Conservation (phyloP, 169 alveolate genomes). For the Perkinsus olseni region DNA sequence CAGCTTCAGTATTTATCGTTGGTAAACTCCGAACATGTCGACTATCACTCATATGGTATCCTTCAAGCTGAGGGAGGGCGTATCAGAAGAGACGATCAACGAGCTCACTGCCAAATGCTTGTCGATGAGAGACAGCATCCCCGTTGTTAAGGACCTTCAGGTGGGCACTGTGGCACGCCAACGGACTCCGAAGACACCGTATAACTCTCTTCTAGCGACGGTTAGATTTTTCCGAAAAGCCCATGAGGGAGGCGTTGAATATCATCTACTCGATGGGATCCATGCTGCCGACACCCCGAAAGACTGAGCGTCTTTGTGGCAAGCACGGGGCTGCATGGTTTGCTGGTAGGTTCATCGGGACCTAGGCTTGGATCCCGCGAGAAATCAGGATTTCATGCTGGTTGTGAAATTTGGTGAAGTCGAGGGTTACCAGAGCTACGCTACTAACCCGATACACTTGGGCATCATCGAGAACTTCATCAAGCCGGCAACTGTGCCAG, state of each 20-base stretch:
- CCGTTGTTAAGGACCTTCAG: background rate
- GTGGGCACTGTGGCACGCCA: no score
- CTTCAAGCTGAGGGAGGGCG: background rate
- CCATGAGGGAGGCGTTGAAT: no score
- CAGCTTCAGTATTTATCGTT: no score
- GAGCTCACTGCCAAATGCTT: background rate
- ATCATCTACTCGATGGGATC: no score
- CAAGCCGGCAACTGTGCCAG: background rate
- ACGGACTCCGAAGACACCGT: no score
- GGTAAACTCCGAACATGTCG: no score
- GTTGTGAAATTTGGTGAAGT: background rate
- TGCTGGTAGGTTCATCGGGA: background rate
- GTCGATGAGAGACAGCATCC: background rate
- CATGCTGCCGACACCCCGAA: no score
- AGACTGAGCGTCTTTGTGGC: no score
- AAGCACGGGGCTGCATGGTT: no score
- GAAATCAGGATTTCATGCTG: background rate
- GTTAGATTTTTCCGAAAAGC: no score
- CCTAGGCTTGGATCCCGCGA: background rate
- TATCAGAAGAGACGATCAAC: background rate
- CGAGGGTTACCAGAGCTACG: background rate
- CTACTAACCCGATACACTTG: background rate
- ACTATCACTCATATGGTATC: background rate
- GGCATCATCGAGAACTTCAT: background rate
- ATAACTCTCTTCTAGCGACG: no score